Conservation (phyloP, 495 filamentous ascomycete species). For the Aspergillus indologenus region DNA sequence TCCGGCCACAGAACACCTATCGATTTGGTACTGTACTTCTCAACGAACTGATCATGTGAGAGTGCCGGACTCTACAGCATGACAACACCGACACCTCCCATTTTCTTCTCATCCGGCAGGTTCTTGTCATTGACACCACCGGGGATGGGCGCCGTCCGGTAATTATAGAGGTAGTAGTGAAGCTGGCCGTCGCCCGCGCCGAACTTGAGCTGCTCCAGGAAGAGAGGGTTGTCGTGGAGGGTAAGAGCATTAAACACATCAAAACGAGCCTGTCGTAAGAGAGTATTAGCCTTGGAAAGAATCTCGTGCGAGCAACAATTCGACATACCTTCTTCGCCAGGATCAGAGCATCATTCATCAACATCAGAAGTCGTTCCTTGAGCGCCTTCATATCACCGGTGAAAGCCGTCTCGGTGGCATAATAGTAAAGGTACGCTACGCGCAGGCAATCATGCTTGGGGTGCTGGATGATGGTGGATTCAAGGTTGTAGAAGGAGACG, state of each 20-base stretch:
- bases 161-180: constrained; percentile 97
- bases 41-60: not conserved
- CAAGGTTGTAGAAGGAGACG: constrained; percentile 93
- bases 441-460: constrained; percentile 71
- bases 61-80: constrained; percentile 55
- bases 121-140: constrained; percentile 82
- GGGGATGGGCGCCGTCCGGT: constrained; percentile 72
- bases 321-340: constrained; percentile 68
- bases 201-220: constrained; percentile 90
- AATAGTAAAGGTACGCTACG: constrained; percentile 95
- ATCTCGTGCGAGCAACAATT: too few species aligned
- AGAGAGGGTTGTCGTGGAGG: constrained; percentile 86
- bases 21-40: not conserved
- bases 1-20: constrained; percentile 3
- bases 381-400: constrained; percentile 53
- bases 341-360: constrained; percentile 84
- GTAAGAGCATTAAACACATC: constrained; percentile 97
- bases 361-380: constrained; percentile 65
- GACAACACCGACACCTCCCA: constrained; percentile 87
- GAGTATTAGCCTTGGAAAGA: not conserved
- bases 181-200: constrained; percentile 89
- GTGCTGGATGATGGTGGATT: constrained; percentile 81
- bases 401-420: constrained; percentile 82
- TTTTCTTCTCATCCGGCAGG: constrained; percentile 63
- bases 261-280: constrained; percentile 58